These are phyloP conservation scores for Fusarium poae DNA, from an alignment of 2,329 filamentous ascomycete species.

Conservation along the genomic window DNA sequence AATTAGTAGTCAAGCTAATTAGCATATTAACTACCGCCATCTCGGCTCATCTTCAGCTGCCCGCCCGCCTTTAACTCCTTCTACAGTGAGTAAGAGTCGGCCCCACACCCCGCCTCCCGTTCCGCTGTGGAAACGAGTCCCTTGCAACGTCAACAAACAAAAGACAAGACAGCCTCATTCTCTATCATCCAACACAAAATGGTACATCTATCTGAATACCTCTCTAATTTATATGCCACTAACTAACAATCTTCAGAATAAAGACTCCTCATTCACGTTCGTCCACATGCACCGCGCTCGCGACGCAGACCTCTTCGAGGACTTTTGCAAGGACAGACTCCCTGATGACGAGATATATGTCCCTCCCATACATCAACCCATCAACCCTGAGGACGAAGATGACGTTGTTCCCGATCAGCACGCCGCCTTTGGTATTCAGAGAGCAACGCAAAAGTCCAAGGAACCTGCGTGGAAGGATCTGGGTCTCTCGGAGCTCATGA, in stretches of 20 bases:
- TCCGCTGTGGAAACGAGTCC: conserved; percentile 17
- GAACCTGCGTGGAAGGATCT: conserved; percentile 85
- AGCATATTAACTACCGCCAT: conserved; percentile 1
- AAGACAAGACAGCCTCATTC: conserved; percentile 12
- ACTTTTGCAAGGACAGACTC: conserved; percentile 77
- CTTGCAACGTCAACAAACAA: conserved; percentile 32
- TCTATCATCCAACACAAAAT: conserved; percentile 8
- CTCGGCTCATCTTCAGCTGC: not conserved
- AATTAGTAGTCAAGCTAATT: not conserved
- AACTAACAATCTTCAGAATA: conserved; percentile 62
- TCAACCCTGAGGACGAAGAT: conserved; percentile 90
- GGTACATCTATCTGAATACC: not conserved
- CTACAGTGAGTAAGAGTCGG: conserved; percentile 6
- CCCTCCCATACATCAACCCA: conserved; percentile 81
- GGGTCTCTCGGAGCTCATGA: conserved; percentile 78
- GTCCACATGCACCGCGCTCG: conserved; percentile 79
- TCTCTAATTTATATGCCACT: not conserved
- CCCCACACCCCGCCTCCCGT: conserved; percentile 37
- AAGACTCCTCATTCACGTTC: conserved; percentile 81
- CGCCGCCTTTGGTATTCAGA: conserved; percentile 86
- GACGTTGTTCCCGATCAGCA: conserved; percentile 91
- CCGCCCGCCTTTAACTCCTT: not conserved
- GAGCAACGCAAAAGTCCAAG: conserved; percentile 78
- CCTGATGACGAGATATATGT: conserved; percentile 86
- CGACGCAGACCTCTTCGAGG: conserved; percentile 84